These are phyloP conservation scores for Fraxinus dipetala DNA, from an alignment of 305 asterid species.

Conservation along the genomic window DNA sequence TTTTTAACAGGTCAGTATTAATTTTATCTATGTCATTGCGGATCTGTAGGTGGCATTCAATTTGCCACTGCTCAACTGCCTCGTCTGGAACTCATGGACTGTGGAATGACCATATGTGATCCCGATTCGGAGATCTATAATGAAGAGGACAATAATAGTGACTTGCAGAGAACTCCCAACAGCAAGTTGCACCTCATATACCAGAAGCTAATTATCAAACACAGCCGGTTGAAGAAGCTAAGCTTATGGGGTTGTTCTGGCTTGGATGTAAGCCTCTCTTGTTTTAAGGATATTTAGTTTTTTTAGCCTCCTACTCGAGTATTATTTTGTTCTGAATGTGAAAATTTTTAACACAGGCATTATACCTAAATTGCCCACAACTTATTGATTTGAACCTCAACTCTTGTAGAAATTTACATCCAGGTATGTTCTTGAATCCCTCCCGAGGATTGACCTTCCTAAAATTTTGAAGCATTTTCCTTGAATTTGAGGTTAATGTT, in stretches of 20 bases:
- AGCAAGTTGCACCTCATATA: conserved; percentile 57
- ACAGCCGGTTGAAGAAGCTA: conserved; percentile 69
- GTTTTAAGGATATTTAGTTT: neutral
- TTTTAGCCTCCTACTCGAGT: neutral
- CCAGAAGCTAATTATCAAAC: conserved; percentile 92
- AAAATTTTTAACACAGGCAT: conserved; percentile 55
- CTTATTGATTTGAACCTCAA: conserved; percentile 81
- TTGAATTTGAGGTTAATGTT: neutral
- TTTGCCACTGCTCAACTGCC: conserved; percentile 95
- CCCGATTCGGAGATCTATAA: conserved; percentile 38
- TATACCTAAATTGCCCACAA: conserved; percentile 73
- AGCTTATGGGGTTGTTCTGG: conserved; percentile 99
- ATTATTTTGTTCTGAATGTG: neutral
- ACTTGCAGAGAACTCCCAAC: conserved; percentile 46
- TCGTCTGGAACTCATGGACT: conserved; percentile 76
- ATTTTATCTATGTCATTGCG: neutral
- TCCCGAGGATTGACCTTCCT: neutral
- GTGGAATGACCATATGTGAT: conserved; percentile 87
- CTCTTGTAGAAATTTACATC: conserved; percentile 75
- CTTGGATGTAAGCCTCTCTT: conserved; percentile 67
- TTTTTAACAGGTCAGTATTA: neutral
- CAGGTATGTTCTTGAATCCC: conserved; percentile 47
- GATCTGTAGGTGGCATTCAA: conserved; percentile 76
- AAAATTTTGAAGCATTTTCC: neutral
- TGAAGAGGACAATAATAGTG: conserved; percentile 35